Conservation (phyloP, 495 filamentous ascomycete species). For the Hypoxylon fuscum region DNA sequence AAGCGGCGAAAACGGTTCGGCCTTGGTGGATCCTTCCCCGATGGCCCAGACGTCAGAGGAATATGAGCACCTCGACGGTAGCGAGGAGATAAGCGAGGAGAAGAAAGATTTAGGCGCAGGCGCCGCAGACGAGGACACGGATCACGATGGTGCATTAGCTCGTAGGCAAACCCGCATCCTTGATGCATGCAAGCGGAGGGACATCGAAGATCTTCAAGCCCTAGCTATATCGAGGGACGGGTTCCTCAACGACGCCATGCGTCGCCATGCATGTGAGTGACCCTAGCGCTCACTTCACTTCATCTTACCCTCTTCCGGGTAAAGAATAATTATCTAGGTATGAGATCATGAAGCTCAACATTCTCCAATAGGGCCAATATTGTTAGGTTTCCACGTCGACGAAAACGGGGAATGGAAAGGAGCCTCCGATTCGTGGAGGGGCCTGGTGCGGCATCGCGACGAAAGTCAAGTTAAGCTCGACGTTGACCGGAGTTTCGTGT, state of each 20-base stretch:
- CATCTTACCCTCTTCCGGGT: constrained; percentile 17
- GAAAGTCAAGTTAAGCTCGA: constrained; percentile 90
- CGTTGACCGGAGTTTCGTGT: constrained; percentile 95
- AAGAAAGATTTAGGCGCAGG: background rate
- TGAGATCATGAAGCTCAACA: constrained; percentile 28
- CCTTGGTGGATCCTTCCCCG: constrained; percentile 4
- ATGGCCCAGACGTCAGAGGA: constrained; percentile 14
- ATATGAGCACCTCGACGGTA: constrained; percentile 19
- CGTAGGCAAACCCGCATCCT: constrained; percentile 62
- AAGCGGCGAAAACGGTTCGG: background rate
- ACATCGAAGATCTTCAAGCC: constrained; percentile 68
- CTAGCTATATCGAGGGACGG: constrained; percentile 79
- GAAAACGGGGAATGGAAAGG: constrained; percentile 28
- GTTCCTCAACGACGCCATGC: constrained; percentile 80
- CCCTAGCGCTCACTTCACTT: constrained; percentile 18
- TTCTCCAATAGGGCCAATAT: constrained; percentile 72
- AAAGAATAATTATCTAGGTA: constrained; percentile 11
- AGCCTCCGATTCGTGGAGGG: constrained; percentile 54
- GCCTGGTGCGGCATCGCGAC: constrained; percentile 75
- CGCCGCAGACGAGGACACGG: constrained; percentile 3
- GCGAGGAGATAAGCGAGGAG: constrained; percentile 19
- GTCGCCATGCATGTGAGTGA: constrained; percentile 83
- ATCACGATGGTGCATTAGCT: constrained; percentile 10
- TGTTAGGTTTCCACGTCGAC: constrained; percentile 66
- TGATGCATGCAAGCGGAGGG: constrained; percentile 70